Evolutionary conservation across 2,329 filamentous ascomycete species (phyloP).

Genomic region (Fusarium continuum): DNA sequence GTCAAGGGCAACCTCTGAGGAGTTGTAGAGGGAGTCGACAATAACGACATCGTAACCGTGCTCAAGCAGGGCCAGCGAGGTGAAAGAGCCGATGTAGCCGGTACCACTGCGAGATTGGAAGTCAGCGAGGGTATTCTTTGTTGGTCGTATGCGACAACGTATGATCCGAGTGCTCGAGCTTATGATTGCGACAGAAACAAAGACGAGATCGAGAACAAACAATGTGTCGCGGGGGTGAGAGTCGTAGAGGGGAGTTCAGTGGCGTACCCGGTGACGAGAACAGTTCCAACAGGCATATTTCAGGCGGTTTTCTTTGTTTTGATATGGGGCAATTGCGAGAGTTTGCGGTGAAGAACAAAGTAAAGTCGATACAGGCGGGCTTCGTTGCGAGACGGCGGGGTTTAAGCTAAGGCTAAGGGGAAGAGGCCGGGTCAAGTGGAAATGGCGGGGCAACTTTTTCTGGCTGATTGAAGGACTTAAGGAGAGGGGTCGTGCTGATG

Average conservation of each 20-base stretch:
- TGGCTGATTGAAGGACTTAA: not conserved
- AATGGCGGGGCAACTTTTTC: slow-evolving; percentile 35
- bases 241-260: slow-evolving; percentile 26
- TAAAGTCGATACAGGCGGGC: slow-evolving; percentile 12
- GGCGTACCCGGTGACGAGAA: slow-evolving; percentile 87
- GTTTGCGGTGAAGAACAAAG: slow-evolving; percentile 36
- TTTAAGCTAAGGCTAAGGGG: slow-evolving; percentile 21
- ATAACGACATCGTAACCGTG: slow-evolving; percentile 97
- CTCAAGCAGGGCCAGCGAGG: slow-evolving; percentile 87
- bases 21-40: slow-evolving; percentile 97
- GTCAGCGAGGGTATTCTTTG: slow-evolving; percentile 36
- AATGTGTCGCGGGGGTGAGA: not conserved
- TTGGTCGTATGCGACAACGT: slow-evolving; percentile 14
- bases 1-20: slow-evolving; percentile 87
- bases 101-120: slow-evolving; percentile 74
- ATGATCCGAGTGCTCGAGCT: not conserved
- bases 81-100: slow-evolving; percentile 99
- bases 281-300: slow-evolving; percentile 86
- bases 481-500: slow-evolving; percentile 19
- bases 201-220: slow-evolving; percentile 1
- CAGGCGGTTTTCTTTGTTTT: slow-evolving; percentile 37
- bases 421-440: not conserved
- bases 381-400: slow-evolving; percentile 30
- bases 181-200: slow-evolving; percentile 31
- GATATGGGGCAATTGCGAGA: slow-evolving; percentile 12